Percentiles rank a stretch among this genome's conserved stretches.
Evolutionary conservation across 192 early-diverging fungal species (phyloP).

Genomic region (Funneliformis geosporum): DNA sequence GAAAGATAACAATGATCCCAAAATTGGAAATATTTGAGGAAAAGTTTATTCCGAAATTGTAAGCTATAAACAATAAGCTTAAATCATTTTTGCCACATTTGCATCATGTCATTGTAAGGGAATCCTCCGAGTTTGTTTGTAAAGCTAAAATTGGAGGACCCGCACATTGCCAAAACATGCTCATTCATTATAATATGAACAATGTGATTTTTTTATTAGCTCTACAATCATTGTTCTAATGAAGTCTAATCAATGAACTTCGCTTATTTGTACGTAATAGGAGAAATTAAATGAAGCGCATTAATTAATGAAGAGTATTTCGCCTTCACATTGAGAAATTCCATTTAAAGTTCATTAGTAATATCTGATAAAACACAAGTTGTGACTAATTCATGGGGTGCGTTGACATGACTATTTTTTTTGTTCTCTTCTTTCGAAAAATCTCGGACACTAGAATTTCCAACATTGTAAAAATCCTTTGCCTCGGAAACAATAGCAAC

Average conservation of each 20-base stretch:
- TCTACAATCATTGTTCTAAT: background rate
- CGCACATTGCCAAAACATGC: background rate
- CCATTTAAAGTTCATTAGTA: too few species aligned
- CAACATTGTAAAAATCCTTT: too few species aligned
- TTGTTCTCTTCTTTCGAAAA: too few species aligned
- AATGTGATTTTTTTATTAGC: background rate
- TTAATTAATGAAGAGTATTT: background rate
- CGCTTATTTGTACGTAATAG: background rate
- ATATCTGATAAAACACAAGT: too few species aligned
- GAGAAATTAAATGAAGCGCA: too few species aligned
- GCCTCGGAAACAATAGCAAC: too few species aligned
- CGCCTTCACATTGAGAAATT: too few species aligned
- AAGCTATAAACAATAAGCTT: background rate
- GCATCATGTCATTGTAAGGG: background rate
- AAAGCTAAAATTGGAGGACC: background rate
- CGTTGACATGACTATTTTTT: too few species aligned
- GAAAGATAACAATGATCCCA: background rate
- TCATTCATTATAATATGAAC: background rate
- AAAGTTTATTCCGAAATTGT: background rate
- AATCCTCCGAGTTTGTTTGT: background rate
- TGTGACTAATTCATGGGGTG: too few species aligned
- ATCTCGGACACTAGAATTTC: too few species aligned
- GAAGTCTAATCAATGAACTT: background rate
- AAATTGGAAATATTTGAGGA: background rate
- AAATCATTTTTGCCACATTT: background rate